A percentile compares a stretch with the other conserved stretches of the same genome.
phyloP scores from a whole-genome alignment of 2,329 filamentous ascomycete genomes.

The Cadophora luteo-olivacea region DNA sequence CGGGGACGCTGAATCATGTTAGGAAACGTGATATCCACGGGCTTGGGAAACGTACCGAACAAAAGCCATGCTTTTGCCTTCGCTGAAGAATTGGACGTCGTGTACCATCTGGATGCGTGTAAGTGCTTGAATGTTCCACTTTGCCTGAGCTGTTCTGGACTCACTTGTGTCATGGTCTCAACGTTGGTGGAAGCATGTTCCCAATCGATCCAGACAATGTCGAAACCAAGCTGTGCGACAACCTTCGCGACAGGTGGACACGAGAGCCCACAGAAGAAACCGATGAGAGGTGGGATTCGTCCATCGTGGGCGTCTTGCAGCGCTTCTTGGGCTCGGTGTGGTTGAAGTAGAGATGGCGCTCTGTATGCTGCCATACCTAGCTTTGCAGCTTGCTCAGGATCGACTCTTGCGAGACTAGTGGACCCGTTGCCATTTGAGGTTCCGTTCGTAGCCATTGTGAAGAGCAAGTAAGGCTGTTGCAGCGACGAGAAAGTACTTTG shows the following conservation, averaged over 20 bases:
- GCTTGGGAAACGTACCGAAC: slow-evolving; percentile 47
- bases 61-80: slow-evolving; percentile 53
- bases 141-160: too few relatives aligned
- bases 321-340: slow-evolving; percentile 52
- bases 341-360: slow-evolving; percentile 54
- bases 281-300: slow-evolving; percentile 52
- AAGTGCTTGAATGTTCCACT: neutral
- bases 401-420: neutral
- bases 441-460: slow-evolving; percentile 20
- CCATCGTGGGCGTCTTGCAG: slow-evolving; percentile 54
- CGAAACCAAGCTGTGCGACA: slow-evolving; percentile 52
- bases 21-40: neutral
- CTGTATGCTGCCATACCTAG: slow-evolving; percentile 51
- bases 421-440: neutral
- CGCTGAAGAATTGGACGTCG: slow-evolving; percentile 54
- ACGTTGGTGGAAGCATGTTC: slow-evolving; percentile 54
- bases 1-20: slow-evolving; percentile 46
- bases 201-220: slow-evolving; percentile 55
- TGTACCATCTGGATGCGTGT: slow-evolving; percentile 49
- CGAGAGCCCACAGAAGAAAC: slow-evolving; percentile 51
- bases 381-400: slow-evolving; percentile 23
- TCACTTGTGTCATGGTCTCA: slow-evolving; percentile 55
- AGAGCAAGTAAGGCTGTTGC: too few relatives aligned
- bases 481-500: too few relatives aligned
- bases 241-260: slow-evolving; percentile 50